Percentiles rank a stretch among this genome's conserved stretches.
These are phyloP conservation scores for Colletotrichum tabaci DNA, from an alignment of 2,329 filamentous ascomycete species.

Conservation along the genomic window DNA sequence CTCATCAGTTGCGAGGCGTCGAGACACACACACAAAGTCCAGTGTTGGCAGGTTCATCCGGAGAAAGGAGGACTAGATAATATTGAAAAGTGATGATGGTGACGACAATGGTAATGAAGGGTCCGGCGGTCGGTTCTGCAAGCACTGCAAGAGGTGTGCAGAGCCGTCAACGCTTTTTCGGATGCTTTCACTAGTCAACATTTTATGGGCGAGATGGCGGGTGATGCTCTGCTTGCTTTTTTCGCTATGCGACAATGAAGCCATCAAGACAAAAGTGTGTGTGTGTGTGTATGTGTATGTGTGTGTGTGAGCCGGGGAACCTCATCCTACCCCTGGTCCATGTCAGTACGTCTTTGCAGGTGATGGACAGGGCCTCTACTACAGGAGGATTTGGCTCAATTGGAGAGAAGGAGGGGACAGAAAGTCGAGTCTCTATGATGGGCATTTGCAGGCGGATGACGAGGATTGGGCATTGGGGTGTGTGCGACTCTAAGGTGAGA, in stretches of 20 bases:
- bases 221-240: conserved; percentile 20
- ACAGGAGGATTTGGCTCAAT: conserved; percentile 27
- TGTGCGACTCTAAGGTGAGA: conserved; percentile 16
- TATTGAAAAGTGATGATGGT: conserved; percentile 25
- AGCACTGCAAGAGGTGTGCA: conserved; percentile 13
- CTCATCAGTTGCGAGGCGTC: conserved; percentile 14
- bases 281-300: too few relatives aligned
- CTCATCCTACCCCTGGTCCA: conserved; percentile 36
- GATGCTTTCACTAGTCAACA: conserved; percentile 14
- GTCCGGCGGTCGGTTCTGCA: conserved; percentile 8
- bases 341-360: conserved; percentile 36
- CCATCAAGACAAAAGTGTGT: conserved; percentile 7
- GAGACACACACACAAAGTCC: conserved; percentile 11
- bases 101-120: conserved; percentile 15
- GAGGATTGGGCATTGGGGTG: conserved; percentile 3
- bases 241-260: conserved; percentile 13
- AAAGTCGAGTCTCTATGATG: conserved; percentile 19
- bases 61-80: conserved; percentile 30
- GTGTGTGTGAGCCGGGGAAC: conserved; percentile 39
- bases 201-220: conserved; percentile 24
- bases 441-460: conserved; percentile 17
- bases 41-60: conserved; percentile 15
- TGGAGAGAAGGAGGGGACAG: neutral
- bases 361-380: conserved; percentile 33
- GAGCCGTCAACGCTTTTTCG: neutral